Conservation (phyloP, 2,329 filamentous ascomycete genomes). For the Aspergillus bombycis region DNA sequence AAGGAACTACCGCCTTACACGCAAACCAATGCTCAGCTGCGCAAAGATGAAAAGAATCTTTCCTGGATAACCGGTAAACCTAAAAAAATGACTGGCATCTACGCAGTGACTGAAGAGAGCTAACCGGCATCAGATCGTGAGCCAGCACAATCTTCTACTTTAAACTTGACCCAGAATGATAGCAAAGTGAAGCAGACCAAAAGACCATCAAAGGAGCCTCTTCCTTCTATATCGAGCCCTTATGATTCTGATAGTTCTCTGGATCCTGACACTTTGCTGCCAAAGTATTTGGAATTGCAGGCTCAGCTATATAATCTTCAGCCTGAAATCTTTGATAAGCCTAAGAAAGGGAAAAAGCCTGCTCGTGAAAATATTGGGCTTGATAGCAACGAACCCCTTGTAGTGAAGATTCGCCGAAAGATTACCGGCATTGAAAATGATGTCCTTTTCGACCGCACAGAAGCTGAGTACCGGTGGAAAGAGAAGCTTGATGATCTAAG, state of each 20-base stretch:
- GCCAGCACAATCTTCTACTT: conserved; percentile 31
- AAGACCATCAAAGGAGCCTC: conserved; percentile 29
- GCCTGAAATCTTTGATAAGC: conserved; percentile 53
- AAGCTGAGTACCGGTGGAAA: conserved; percentile 69
- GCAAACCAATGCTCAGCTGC: conserved; percentile 37
- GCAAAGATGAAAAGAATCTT: conserved; percentile 36
- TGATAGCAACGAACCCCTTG: conserved; percentile 45
- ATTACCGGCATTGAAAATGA: conserved; percentile 77
- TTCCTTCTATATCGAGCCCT: conserved; percentile 26
- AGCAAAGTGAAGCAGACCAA: conserved; percentile 30
- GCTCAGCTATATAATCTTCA: conserved; percentile 66
- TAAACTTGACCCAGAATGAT: conserved; percentile 25
- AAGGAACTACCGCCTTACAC: conserved; percentile 76
- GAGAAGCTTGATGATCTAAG: conserved; percentile 62
- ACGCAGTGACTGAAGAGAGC: conserved; percentile 22
- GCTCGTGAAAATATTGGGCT: conserved; percentile 27
- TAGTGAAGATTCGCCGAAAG: conserved; percentile 71
- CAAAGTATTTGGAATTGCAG: conserved; percentile 77
- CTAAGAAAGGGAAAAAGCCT: conserved; percentile 46
- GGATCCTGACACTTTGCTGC: conserved; percentile 73
- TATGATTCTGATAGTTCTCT: conserved; percentile 65
- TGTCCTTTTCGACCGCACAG: conserved; percentile 70
- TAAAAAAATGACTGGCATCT: conserved; percentile 14
- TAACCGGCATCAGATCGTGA: conserved; percentile 36
- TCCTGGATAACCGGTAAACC: conserved; percentile 43